A percentile compares a stretch with the other conserved stretches of the same genome.
Conservation (phyloP, 352 stramenopile genomes). For the Stephanocyclus meneghinianus region DNA sequence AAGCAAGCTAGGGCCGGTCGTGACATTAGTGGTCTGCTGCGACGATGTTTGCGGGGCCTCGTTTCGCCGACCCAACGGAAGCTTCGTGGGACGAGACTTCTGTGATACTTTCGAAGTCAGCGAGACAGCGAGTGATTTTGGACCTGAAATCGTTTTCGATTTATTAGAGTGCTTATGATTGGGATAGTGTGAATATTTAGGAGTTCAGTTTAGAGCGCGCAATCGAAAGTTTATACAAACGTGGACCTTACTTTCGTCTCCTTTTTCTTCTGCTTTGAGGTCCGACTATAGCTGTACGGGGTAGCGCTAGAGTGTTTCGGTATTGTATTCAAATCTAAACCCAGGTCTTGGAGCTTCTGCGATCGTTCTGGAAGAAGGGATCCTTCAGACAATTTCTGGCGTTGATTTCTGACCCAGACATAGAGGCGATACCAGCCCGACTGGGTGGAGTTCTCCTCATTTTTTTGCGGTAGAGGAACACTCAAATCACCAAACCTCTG, state of each 20-base stretch:
- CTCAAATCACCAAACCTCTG: not conserved
- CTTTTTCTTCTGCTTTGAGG: not conserved
- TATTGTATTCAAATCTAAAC: not conserved
- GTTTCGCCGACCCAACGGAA: too few species aligned
- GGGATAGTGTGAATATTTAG: too few species aligned
- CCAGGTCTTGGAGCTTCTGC: not conserved
- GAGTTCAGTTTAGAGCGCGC: too few species aligned
- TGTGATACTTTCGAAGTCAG: too few species aligned
- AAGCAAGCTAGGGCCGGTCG: too few species aligned
- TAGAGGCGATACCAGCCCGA: not conserved
- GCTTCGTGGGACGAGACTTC: too few species aligned
- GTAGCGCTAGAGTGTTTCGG: not conserved
- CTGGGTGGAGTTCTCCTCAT: not conserved
- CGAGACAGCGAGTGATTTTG: too few species aligned
- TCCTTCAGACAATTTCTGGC: not conserved
- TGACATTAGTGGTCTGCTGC: too few species aligned
- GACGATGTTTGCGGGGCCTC: too few species aligned
- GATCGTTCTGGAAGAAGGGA: not conserved
- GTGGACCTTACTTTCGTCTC: not conserved
- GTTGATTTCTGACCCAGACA: constrained; percentile 5
- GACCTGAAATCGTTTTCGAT: too few species aligned
- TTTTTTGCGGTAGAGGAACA: not conserved
- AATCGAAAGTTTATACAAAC: not conserved
- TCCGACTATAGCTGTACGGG: not conserved
- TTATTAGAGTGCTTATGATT: too few species aligned